Percentiles rank a stretch among this genome's conserved stretches.
phyloP scores from a whole-genome alignment of 192 early-diverging fungal genomes.

The Podila horticola region DNA sequence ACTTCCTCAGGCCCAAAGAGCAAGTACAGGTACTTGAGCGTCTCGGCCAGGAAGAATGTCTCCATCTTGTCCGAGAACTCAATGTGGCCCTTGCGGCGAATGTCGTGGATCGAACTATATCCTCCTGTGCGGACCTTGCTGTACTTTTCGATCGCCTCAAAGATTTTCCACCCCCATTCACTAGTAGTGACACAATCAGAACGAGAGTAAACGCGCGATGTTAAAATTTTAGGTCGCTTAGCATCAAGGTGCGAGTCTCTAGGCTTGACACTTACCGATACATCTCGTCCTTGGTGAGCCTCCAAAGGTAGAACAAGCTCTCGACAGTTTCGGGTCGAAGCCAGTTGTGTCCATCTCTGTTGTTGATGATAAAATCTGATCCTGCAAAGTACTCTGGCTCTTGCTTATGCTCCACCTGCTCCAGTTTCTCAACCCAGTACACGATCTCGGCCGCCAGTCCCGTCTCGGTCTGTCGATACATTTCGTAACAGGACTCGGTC shows the following conservation, averaged over 20 bases:
- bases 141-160: conserved; percentile 84
- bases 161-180: conserved; percentile 89
- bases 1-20: conserved; percentile 78
- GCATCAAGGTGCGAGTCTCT: too few relatives aligned
- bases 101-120: conserved; percentile 68
- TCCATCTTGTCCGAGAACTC: conserved; percentile 78
- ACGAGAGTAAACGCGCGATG: not conserved
- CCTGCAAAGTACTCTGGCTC: conserved; percentile 37
- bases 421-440: conserved; percentile 66
- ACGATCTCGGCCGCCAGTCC: conserved; percentile 91
- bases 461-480: conserved; percentile 82
- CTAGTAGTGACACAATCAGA: conserved; percentile 31
- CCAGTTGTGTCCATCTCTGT: conserved; percentile 77
- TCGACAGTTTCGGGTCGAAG: conserved; percentile 93
- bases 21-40: conserved; percentile 94
- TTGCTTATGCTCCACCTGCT: conserved; percentile 29
- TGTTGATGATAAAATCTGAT: conserved; percentile 73
- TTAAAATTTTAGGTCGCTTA: too few relatives aligned
- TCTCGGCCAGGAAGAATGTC: conserved; percentile 88
- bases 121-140: conserved; percentile 72
- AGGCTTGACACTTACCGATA: conserved; percentile 71
- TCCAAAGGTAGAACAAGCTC: conserved; percentile 86
- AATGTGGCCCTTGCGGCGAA: conserved; percentile 49
- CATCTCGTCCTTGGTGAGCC: conserved; percentile 84
- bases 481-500: conserved; percentile 78